Evolutionary conservation across 2,329 filamentous ascomycete genomes (phyloP), one percentile per base, ranked within the genome.

Genomic region (Emmonsia crescens): DNA sequence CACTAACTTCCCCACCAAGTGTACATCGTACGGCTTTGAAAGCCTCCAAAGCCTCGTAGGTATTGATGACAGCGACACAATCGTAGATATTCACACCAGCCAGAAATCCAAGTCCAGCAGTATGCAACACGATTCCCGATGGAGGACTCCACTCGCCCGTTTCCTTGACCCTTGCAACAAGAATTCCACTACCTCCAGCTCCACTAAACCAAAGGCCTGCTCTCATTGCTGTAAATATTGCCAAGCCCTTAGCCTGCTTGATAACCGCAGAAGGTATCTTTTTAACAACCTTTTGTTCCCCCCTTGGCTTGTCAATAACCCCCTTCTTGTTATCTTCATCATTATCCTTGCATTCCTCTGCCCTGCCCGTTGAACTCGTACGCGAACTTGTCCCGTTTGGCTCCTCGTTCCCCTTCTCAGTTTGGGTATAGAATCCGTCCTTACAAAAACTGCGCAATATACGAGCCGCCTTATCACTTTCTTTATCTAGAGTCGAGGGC

Each of bases 11-110:
- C 54, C 88, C 86, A 5, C 92, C 92, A 2, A 97, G 78, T 0
- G 89, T 94, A 61, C 91, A 85, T 60, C 88, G 84, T 3, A 93
- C 78, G 62, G 86, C 87, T 42, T 89, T 91, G 71, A 96, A 95
- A 0, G 89, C 85, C 66, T 96, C 89, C 55, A 97, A 78, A 6
- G 91, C 91, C 61, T 89, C 83, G 54, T 89, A 85, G 52, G 89
- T 91, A 77, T 96, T 96, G 71, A 96, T 92, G 42, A 96, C 89
- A 9, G 96, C 83, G 16, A 97, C 89, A 70, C 92, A 96, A 73
- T 97, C 93, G 78, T 96, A 97, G 38, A 96, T 91, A 72, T 97
- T 93, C 48, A 96, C 88, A 2, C 92, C 93, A 5, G 92, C 87
- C 60, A 96, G 83, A 71, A 97, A 96, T 42, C 91, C 93, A 40